Base-by-base conservation (phyloP, 2,329 filamentous ascomycete genomes). In the Aspergillus sp. region DNA sequence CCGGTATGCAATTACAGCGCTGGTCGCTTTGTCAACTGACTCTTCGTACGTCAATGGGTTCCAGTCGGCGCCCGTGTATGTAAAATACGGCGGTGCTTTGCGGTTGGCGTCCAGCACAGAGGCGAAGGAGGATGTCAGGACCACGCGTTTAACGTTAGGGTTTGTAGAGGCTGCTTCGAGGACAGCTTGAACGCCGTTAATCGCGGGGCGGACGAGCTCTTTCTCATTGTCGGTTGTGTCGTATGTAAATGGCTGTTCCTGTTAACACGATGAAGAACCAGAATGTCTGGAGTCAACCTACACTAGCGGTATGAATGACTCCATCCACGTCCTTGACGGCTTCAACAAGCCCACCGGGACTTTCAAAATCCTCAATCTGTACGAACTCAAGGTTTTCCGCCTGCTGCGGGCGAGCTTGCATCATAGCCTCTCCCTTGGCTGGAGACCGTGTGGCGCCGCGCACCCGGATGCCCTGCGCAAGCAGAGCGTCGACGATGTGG, bases 271-370 rank as follows among this genome's bases (percentile, higher is more conserved):
- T 26, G n/a, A 10, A 17, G 20, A 6, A 8, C 14, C n/a, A 45
- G 2, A 26, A 19, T 5, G 45, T 9, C 7, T 3, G 4, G 2
- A 19, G 20, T 20, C n/a, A 16, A 63, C 70, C 41, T 59, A 75
- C 73, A 52, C 73, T 78, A 6, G 77, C 76, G 1, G 73, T 67
- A 44, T 79, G 76, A n/a, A 79, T 71, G 0, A 79, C 66, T 0
- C 64, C 73, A n/a, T 77, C 72, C 2, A 79, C 67, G 1, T 65
- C 75, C 13, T 75, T 62, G 22, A 77, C 68, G 0, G 69, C 71
- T 2, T 74, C 65, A 3, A 61, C 56, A 5, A 78, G 69, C 1
- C 69, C 71, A 0, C 68, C 68, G 0, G 65, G 61, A 0, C 68
- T 65, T 10, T 71, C 64, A 48, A 80, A 76, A 49, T 79, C 76